Base-by-base conservation (phyloP, 805 yeast species). In the Grigorovia transvaalensis region DNA sequence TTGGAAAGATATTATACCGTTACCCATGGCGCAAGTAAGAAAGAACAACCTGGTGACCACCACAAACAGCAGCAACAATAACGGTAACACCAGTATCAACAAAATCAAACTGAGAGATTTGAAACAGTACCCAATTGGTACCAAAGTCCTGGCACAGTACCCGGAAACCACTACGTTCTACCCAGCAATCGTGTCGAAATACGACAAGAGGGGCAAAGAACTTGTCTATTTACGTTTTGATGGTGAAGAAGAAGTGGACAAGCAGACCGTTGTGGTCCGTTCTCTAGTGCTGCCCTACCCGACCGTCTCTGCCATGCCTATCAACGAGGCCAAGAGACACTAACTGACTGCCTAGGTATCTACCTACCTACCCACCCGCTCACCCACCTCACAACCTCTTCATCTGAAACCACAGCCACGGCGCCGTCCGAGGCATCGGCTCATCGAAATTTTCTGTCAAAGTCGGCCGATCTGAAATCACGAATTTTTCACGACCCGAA, bases 111-210 rank as follows among this genome's bases (percentile, higher is more conserved):
- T 38, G 17, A 18, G 20, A 40, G 46, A 23, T 15, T 35, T 50
- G 46, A 43, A 43, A 29, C 44, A 41, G 30, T 86, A 85, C 57
- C 85, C 95, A 0, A 71, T 80, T 42, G 93, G 95, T 0, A 75
- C 89, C 0, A 82, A 81, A 57, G 98, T 93, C 2, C 72, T 93
- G 53, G 99, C 97, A 0, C 76, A 95, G 60, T 93, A 93, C 61
- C 99, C 99, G 1, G 99, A 93, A 59, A 93, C 99, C 0, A 93
- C 99, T 0, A 90, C 98, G 0, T 93, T 93, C 61, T 93, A 93
- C 61, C 88, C 95, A 3, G 99, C 99, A 0, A 87, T 86, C 48
- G 97, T 93, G 2, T 82, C 82, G 23, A 90, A 95, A 0, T 75
- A 79, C 47, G 81, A 80, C 54, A 64, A 86, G 57, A 90, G 84